These are phyloP conservation scores for Dactylellina leptospora DNA, from an alignment of 2,329 filamentous ascomycete genomes.

Conservation along the genomic window DNA sequence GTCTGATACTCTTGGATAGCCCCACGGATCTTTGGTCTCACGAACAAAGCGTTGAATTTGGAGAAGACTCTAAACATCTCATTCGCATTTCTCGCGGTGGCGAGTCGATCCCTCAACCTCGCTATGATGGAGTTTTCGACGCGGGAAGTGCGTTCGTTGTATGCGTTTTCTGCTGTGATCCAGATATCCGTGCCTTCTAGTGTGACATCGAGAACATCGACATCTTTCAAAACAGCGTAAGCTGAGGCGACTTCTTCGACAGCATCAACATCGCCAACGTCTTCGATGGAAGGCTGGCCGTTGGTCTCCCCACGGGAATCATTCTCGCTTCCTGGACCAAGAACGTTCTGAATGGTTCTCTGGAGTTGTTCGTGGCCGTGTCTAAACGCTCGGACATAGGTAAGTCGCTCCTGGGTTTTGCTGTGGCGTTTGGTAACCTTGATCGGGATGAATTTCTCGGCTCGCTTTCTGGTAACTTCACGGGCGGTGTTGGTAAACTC, in stretches of 20 bases:
- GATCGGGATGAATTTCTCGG: constrained; percentile 98
- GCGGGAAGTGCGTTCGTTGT: constrained; percentile 95
- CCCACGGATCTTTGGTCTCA: constrained; percentile 97
- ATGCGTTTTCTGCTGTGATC: constrained; percentile 92
- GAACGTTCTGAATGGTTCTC: constrained; percentile 94
- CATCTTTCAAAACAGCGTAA: constrained; percentile 91
- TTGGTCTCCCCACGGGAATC: constrained; percentile 64
- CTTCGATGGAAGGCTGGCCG: constrained; percentile 77
- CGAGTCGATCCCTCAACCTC: constrained; percentile 86
- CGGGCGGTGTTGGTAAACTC: constrained; percentile 98
- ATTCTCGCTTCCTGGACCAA: constrained; percentile 72
- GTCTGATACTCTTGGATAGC: constrained; percentile 98
- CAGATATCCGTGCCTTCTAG: constrained; percentile 88
- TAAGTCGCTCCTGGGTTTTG: constrained; percentile 87
- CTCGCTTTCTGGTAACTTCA: constrained; percentile 89
- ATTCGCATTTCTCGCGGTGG: constrained; percentile 94
- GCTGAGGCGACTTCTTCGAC: constrained; percentile 95
- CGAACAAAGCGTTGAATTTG: constrained; percentile 98
- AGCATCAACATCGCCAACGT: constrained; percentile 96
- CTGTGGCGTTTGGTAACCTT: constrained; percentile 89
- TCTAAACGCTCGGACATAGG: constrained; percentile 92
- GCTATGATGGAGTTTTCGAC: constrained; percentile 99
- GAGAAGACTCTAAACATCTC: constrained; percentile 99
- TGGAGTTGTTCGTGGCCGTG: constrained; percentile 98
- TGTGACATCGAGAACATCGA: constrained; percentile 92